Evolutionary conservation across 2,329 filamentous ascomycete genomes (phyloP).

Genomic region (Fusarium hainanense): DNA sequence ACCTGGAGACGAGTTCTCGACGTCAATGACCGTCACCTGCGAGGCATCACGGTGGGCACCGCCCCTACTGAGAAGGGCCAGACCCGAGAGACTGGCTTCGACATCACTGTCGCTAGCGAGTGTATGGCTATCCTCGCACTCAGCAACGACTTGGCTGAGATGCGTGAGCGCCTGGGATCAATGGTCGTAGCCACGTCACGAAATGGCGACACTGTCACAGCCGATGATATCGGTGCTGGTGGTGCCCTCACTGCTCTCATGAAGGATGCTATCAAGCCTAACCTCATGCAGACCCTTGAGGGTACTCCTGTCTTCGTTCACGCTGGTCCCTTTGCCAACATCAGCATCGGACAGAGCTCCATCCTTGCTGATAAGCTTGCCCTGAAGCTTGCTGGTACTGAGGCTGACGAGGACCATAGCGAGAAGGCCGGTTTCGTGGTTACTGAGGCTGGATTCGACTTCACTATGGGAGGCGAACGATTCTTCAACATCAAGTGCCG

Average conservation of each 20-base stretch:
- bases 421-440: conserved; percentile 91
- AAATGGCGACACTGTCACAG: conserved; percentile 89
- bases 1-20: conserved; percentile 97
- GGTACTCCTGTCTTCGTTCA: conserved; percentile 98
- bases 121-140: conserved; percentile 98
- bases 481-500: conserved; percentile 99
- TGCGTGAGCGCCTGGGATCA: conserved; percentile 91
- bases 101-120: conserved; percentile 97
- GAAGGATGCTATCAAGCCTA: conserved; percentile 98
- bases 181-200: conserved; percentile 95
- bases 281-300: conserved; percentile 97
- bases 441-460: conserved; percentile 98
- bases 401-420: conserved; percentile 86
- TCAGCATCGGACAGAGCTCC: conserved; percentile 96
- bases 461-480: conserved; percentile 98
- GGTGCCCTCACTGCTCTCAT: conserved; percentile 94
- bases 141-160: conserved; percentile 85
- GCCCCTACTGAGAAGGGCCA: conserved; percentile 92
- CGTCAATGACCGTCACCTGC: conserved; percentile 94
- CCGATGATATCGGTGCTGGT: conserved; percentile 92
- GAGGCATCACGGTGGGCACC: conserved; percentile 87
- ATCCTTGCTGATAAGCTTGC: conserved; percentile 95
- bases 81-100: conserved; percentile 89
- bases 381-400: conserved; percentile 93
- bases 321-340: conserved; percentile 97